Evolutionary conservation across 805 yeast species (phyloP), one percentile per base, ranked within the genome.

Genomic region (Suhomyces pyralidae): DNA sequence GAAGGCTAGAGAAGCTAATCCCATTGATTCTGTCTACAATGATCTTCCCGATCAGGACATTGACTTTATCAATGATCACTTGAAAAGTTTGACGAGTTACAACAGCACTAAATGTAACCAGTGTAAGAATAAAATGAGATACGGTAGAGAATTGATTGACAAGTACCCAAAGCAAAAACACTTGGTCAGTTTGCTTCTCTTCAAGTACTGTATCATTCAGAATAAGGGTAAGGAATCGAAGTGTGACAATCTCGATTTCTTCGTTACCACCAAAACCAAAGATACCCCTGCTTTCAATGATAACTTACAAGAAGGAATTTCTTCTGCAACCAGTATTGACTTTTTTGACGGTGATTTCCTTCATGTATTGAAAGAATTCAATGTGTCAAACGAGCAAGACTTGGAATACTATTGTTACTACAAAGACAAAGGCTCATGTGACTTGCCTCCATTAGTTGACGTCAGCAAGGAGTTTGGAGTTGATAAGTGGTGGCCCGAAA

Each of bases 361-460:
- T 47, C 71, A 71, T 46, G 63, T 73, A 66, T 55, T 74, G 55
- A 63, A 63, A 51, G 53, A 64, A 50, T 69, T 74, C 64, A 73
- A 74, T 52, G 55, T 62, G 30, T 69, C 77, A 1, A 70, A 73
- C 42, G 71, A 71, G 14, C 61, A 67, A 19, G 74, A 73, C 48
- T 61, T 73, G 45, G 67, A 68, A 43, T 83, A 83, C 59, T 82
- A 83, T 67, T 86, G 92, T 64, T 77, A 81, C 65, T 73, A 67
- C 53, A 70, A 73, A 46, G 74, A 77, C 12, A 32, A 52, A 14
- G 54, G 54, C 49, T 63, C 62, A 15, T 86, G 91, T 66, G 62
- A 71, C 3, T 68, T 79, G 34, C 90, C 90, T 5, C 65, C 64
- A 15, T 74, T 83, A 3, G 85, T 84, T 1, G 72, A 74, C 52